Evolutionary conservation across 2,329 filamentous ascomycete genomes (phyloP), one percentile per base, ranked within the genome.

Genomic region (Pseudogymnoascus sp.): DNA sequence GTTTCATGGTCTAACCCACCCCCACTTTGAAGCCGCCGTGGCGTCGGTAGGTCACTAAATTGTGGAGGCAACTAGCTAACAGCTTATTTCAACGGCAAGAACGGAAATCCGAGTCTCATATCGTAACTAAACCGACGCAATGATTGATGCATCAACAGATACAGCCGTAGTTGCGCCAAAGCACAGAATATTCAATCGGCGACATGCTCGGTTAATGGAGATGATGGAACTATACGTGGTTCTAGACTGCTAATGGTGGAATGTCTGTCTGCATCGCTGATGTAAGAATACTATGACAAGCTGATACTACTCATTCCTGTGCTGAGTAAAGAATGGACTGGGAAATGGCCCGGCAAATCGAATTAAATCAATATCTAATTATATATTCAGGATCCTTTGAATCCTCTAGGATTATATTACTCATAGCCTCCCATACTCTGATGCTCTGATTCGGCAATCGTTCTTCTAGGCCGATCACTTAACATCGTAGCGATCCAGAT

Each of bases 401-500:
- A 56, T 33, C 28, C 10, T 35, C n/a, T 33, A 33, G 28, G 6
- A 56, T 56, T 56, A 33, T 56, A 56, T 56, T 56, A 56, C 50
- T 56, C 50, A 12, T 56, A 56, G 3, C 16, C 50, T 31, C 46
- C 5, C 14, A 26, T n/a, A 10, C 6, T 26, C 22, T 53, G 4
- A n/a, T 16, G 16, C n/a, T 22, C 28, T 33, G 28, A 7, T 35
- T 56, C 50, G 11, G n/a, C 26, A 10, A n/a, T 31, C 26, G 6
- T 61, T 53, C 19, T 53, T 61, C n/a, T 31, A 40, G 11, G 19
- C 35, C 12, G 4, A 16, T 26, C 40, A 35, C 62, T 66, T 68
- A 6, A 81, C 65, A 66, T 86, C 83, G 69, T 79, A 86, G 43
- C 83, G 79, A 69, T 86, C 83, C 67, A 82, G 70, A 66, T 82